A percentile compares a stretch with the other conserved stretches of the same genome.
Conservation (phyloP, 2,329 filamentous ascomycete species). For the Anisogramma anomala region DNA sequence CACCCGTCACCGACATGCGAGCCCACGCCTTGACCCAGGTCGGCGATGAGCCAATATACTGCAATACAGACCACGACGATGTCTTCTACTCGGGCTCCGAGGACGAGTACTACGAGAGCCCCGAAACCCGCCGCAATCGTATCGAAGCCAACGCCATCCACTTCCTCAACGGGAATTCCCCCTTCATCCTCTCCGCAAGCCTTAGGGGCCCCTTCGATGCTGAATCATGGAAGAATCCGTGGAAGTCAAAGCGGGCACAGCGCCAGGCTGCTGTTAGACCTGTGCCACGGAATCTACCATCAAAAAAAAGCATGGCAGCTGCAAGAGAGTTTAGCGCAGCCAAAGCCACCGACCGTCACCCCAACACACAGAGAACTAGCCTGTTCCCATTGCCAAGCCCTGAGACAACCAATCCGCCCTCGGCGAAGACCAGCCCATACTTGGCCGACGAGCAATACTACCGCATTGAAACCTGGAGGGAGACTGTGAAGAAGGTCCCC, state of each 20-base stretch:
- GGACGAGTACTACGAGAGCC: slow-evolving; percentile 38
- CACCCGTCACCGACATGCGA: slow-evolving; percentile 3
- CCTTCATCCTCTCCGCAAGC: slow-evolving; percentile 47
- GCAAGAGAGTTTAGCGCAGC: neutral
- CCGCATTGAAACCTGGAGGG: slow-evolving; percentile 12
- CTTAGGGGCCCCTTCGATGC: slow-evolving; percentile 51
- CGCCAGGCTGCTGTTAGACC: neutral
- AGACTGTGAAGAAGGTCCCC: slow-evolving; percentile 8
- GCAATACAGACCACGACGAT: slow-evolving; percentile 32
- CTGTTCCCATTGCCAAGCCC: slow-evolving; percentile 18
- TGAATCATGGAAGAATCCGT: slow-evolving; percentile 40
- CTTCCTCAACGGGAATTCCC: slow-evolving; percentile 44
- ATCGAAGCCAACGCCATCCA: slow-evolving; percentile 48
- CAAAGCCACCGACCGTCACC: neutral
- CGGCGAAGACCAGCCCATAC: slow-evolving; percentile 18
- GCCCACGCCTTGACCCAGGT: slow-evolving; percentile 1
- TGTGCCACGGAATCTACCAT: slow-evolving; percentile 16
- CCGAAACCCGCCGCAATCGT: slow-evolving; percentile 35
- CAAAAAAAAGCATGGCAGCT: slow-evolving; percentile 12
- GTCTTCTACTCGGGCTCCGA: slow-evolving; percentile 47
- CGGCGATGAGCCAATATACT: slow-evolving; percentile 33
- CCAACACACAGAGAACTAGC: slow-evolving; percentile 11
- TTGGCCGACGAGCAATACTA: slow-evolving; percentile 10
- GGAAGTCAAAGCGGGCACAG: slow-evolving; percentile 26
- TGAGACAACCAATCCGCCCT: slow-evolving; percentile 15